Evolutionary conservation across 768 basidiomycete species (phyloP).

Genomic region (Tylopilus rubrobrunneus): DNA sequence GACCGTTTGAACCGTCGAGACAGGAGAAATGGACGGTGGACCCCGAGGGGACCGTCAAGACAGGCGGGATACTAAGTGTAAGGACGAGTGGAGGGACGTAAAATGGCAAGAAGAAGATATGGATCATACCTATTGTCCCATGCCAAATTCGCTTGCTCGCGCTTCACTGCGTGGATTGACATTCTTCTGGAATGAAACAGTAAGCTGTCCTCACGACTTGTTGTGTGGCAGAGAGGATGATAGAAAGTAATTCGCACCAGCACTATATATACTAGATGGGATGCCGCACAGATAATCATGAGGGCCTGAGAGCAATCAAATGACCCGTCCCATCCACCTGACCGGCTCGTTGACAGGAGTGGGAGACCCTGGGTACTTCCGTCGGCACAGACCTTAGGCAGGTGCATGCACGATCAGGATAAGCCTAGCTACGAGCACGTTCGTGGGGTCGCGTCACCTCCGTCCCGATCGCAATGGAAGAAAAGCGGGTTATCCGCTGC

Average conservation of each 20-base stretch:
- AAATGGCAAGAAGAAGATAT: not conserved
- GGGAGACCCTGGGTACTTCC: not conserved
- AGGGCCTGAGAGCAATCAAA: not conserved
- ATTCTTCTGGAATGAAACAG: conserved; percentile 10
- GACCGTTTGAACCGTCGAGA: conserved; percentile 61
- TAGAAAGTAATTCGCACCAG: conserved; percentile 8
- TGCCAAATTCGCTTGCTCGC: conserved; percentile 49
- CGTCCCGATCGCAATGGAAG: too few species aligned
- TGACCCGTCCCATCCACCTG: not conserved
- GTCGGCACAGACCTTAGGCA: not conserved
- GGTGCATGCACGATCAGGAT: not conserved
- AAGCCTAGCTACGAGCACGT: not conserved
- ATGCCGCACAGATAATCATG: not conserved
- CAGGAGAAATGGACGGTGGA: conserved; percentile 56
- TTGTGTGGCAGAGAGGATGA: not conserved
- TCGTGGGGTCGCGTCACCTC: too few species aligned
- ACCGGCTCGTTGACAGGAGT: not conserved
- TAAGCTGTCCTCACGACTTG: not conserved
- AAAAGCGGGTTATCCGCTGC: too few species aligned
- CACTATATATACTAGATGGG: conserved; percentile 5
- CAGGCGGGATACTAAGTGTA: conserved; percentile 45
- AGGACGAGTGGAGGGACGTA: not conserved
- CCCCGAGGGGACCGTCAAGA: conserved; percentile 47
- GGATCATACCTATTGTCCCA: conserved; percentile 55
- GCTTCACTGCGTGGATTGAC: conserved; percentile 55